Evolutionary conservation across 1,284 basidiomycete species (phyloP).

Genomic region (Thelephora terrestris): DNA sequence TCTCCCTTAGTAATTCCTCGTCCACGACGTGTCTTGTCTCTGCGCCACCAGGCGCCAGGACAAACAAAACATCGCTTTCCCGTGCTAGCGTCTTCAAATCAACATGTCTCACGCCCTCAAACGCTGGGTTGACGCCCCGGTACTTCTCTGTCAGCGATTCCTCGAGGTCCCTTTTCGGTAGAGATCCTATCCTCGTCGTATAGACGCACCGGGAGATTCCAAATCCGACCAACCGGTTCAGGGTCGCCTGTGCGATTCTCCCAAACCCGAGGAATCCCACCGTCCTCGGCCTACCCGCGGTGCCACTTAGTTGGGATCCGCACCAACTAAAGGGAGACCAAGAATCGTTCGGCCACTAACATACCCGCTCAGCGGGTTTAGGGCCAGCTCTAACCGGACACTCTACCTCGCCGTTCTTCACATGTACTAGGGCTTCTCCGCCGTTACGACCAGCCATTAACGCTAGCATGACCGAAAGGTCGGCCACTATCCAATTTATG

Average conservation of each 20-base stretch:
- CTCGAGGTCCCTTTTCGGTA: conserved; percentile 39
- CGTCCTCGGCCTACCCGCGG: conserved; percentile 46
- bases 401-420: conserved; percentile 54
- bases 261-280: conserved; percentile 93
- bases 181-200: conserved; percentile 41
- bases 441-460: conserved; percentile 84
- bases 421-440: conserved; percentile 52
- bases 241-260: conserved; percentile 76
- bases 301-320: conserved; percentile 66
- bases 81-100: conserved; percentile 58
- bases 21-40: conserved; percentile 69
- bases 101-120: conserved; percentile 50
- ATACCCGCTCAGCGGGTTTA: background rate
- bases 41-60: conserved; percentile 73
- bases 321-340: conserved; percentile 81
- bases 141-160: conserved; percentile 31
- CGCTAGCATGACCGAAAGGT: conserved; percentile 78
- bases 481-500: conserved; percentile 52
- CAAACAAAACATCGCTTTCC: conserved; percentile 73
- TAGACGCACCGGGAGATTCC: conserved; percentile 65
- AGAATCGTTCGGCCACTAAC: conserved; percentile 47
- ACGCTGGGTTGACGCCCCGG: conserved; percentile 13
- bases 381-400: background rate
- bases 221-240: conserved; percentile 71
- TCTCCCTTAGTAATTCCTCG: conserved; percentile 61